phyloP scores from a whole-genome alignment of 352 stramenopile genomes.

The Globisporangium echinulatum region DNA sequence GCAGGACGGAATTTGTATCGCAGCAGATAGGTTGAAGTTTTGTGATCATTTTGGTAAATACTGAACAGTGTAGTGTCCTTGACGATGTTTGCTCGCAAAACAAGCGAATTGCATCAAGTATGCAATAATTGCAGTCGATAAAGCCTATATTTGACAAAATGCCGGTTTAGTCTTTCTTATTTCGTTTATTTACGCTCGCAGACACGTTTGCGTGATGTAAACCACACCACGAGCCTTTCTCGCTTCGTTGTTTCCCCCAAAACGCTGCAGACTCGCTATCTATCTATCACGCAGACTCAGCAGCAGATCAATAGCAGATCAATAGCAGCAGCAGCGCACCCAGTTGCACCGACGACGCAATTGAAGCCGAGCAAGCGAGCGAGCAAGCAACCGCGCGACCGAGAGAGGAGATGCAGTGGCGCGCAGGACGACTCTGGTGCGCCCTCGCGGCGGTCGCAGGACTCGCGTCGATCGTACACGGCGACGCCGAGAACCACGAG shows the following conservation, averaged over 20 bases:
- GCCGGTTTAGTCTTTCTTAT: too few relatives aligned
- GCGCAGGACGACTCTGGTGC: constrained; percentile 2
- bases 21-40: neutral
- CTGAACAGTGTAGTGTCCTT: neutral
- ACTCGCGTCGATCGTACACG: constrained; percentile 10
- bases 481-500: constrained; percentile 58
- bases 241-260: too few relatives aligned
- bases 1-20: neutral
- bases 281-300: too few relatives aligned
- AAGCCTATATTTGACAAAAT: too few relatives aligned
- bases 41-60: neutral
- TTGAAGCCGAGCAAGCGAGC: constrained; percentile 1
- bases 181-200: too few relatives aligned
- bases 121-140: neutral
- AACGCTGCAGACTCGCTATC: too few relatives aligned
- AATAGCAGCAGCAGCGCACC: too few relatives aligned
- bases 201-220: too few relatives aligned
- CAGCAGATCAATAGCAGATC: too few relatives aligned
- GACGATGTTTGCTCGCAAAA: neutral
- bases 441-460: constrained; percentile 17
- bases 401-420: neutral
- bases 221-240: too few relatives aligned
- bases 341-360: neutral
- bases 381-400: neutral
- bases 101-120: neutral